These are phyloP conservation scores for fission yeast (Schizosaccharomyces pombe) DNA, from an alignment of 805 yeast species.

Conservation along the genomic window DNA sequence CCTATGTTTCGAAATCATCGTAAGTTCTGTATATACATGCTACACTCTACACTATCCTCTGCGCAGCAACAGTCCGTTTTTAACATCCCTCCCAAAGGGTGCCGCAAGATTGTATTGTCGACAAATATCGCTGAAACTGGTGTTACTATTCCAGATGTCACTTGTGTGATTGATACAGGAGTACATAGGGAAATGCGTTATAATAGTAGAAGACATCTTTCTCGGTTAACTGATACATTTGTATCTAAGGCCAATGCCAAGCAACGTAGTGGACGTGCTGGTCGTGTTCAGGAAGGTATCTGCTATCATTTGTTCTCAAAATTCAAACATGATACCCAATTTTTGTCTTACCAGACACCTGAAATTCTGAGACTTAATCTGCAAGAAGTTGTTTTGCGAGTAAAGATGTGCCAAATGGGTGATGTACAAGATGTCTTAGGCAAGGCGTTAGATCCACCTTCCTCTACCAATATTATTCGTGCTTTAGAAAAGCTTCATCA, in stretches of 20 bases:
- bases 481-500: slow-evolving; percentile 7
- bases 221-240: slow-evolving; percentile 47
- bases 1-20: neutral
- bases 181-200: slow-evolving; percentile 54
- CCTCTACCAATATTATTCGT: slow-evolving; percentile 4
- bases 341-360: slow-evolving; percentile 6
- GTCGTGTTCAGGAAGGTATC: slow-evolving; percentile 55
- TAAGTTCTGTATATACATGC: slow-evolving; percentile 6
- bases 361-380: slow-evolving; percentile 10
- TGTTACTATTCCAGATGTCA: slow-evolving; percentile 58
- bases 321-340: slow-evolving; percentile 3
- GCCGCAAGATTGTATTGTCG: slow-evolving; percentile 54
- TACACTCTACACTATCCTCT: slow-evolving; percentile 9
- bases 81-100: slow-evolving; percentile 21
- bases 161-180: slow-evolving; percentile 59
- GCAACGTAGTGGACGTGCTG: slow-evolving; percentile 68
- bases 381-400: slow-evolving; percentile 8
- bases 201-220: slow-evolving; percentile 51
- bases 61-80: slow-evolving; percentile 43
- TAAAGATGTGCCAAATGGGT: slow-evolving; percentile 8
- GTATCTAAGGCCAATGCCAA: slow-evolving; percentile 58
- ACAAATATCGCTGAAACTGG: slow-evolving; percentile 84
- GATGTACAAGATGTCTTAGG: slow-evolving; percentile 6
- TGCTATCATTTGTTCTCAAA: slow-evolving; percentile 41
- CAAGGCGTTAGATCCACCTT: slow-evolving; percentile 10